phyloP scores from a whole-genome alignment of 1,139 yeast species.

The Blastobotrys illinoisensis region DNA sequence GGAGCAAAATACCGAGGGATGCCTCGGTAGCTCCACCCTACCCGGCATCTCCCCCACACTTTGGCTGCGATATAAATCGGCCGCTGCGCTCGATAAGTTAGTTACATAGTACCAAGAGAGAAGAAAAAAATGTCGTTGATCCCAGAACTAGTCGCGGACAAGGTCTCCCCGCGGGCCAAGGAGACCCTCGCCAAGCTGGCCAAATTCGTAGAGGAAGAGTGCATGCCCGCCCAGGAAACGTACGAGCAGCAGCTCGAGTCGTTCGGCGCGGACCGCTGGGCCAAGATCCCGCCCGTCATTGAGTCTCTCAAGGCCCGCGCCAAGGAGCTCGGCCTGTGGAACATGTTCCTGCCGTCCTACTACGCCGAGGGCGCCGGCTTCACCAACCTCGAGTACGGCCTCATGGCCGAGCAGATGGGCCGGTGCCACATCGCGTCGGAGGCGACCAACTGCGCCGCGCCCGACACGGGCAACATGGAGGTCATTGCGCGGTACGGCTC shows the following conservation, averaged over 20 bases:
- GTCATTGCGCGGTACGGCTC: slow-evolving; percentile 57
- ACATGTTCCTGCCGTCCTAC: slow-evolving; percentile 53
- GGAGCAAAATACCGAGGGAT: neutral
- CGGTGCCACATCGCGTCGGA: slow-evolving; percentile 53
- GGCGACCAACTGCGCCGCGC: slow-evolving; percentile 61
- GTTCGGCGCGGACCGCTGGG: slow-evolving; percentile 47
- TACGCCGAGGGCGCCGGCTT: slow-evolving; percentile 60
- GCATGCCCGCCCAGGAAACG: slow-evolving; percentile 52
- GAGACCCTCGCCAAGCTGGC: slow-evolving; percentile 47
- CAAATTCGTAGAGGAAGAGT: slow-evolving; percentile 54
- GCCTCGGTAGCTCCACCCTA: neutral
- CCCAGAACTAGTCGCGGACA: slow-evolving; percentile 37
- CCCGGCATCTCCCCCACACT: slow-evolving; percentile 3
- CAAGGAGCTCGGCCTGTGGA: slow-evolving; percentile 55
- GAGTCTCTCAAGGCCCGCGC: slow-evolving; percentile 55
- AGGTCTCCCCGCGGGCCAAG: slow-evolving; percentile 46
- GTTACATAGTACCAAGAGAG: neutral
- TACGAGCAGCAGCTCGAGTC: slow-evolving; percentile 40
- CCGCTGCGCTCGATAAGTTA: neutral
- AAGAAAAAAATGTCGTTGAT: slow-evolving; percentile 22
- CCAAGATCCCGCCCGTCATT: slow-evolving; percentile 44
- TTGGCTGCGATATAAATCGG: neutral
- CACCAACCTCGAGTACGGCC: slow-evolving; percentile 62
- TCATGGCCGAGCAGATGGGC: slow-evolving; percentile 67
- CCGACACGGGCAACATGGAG: slow-evolving; percentile 77